Base-by-base conservation (phyloP, 768 basidiomycete species). In the Suillus spraguei region DNA sequence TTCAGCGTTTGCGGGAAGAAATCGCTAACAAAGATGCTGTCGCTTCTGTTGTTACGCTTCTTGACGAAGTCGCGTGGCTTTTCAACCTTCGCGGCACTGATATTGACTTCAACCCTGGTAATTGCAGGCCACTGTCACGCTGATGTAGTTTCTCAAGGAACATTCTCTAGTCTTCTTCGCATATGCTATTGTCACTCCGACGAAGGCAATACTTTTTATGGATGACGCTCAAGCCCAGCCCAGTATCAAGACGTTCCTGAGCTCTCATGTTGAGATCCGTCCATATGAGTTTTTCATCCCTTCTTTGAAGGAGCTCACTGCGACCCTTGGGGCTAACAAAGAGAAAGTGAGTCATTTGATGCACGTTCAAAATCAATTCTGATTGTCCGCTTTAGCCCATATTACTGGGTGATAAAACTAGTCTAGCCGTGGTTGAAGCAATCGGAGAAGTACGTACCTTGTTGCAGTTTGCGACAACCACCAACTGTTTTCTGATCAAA, bases 11-110 rank as follows among this genome's bases (percentile, higher is more conserved):
- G 6, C 82, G 94, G 39, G 82, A 87, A 62, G 87, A 90, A 64
- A 67, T 97, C 60, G 78, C 77, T n/a, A 83, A 87, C 70, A 79
- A 82, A 64, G 76, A 79, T 4, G 78, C 77, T 1, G 72, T 79
- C 66, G 94, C 91, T 2, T 74, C 92, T 47, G 88, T 97, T 1
- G 84, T 98, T 5, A 90, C 83, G n/a, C 88, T 90, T 82, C 84
- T 99, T 24, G 97, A 99, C 74, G 97, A 99, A 73, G 87, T 97
- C 58, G 95, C 94, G 0, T 99, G 95, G 95, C 72, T 95, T 44
- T 92, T 94, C 78, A 96, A 98, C 74, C 80, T 99, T 38, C 88
- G 97, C 65, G 96, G 95, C 1, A 85, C 88, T 3, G 97, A 98
- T 72, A 96, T 99, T 69, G 88, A 88, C 39, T 98, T 84, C 77